phyloP scores from a whole-genome alignment of 352 stramenopile genomes.

The Globisporangium uncinulatum region DNA sequence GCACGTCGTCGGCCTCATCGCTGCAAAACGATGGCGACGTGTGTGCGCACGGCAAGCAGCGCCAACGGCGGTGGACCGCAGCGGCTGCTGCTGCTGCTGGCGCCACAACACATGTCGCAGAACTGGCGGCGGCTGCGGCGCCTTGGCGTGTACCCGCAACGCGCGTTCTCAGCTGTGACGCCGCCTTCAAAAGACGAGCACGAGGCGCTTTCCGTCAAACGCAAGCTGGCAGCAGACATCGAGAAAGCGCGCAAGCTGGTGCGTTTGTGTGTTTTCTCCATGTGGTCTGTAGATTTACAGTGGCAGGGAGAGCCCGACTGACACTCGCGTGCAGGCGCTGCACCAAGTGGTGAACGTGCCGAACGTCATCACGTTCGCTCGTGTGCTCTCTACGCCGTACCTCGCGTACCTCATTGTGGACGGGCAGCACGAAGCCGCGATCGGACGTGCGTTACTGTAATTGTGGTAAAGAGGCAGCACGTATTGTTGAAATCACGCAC shows the following conservation, averaged over 20 bases:
- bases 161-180: conserved; percentile 7
- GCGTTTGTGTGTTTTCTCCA: conserved; percentile 1
- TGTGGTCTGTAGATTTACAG: background rate
- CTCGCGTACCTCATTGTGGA: conserved; percentile 68
- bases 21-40: conserved; percentile 2
- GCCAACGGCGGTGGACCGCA: background rate
- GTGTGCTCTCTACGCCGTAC: conserved; percentile 75
- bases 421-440: conserved; percentile 55
- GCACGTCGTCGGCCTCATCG: background rate
- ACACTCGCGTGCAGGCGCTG: conserved; percentile 26
- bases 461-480: background rate
- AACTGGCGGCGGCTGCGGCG: background rate
- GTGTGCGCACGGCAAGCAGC: background rate
- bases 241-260: conserved; percentile 41
- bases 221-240: conserved; percentile 47
- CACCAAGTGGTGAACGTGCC: conserved; percentile 74
- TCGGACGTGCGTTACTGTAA: conserved; percentile 38
- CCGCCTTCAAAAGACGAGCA: conserved; percentile 7
- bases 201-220: conserved; percentile 29
- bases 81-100: conserved; percentile 9
- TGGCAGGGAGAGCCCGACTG: background rate
- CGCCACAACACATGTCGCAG: background rate
- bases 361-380: conserved; percentile 74
- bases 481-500: background rate
- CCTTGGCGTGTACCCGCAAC: conserved; percentile 10